These are phyloP conservation scores for Solanum pennellii DNA, from an alignment of 257 asterid genomes.

Conservation along the genomic window DNA sequence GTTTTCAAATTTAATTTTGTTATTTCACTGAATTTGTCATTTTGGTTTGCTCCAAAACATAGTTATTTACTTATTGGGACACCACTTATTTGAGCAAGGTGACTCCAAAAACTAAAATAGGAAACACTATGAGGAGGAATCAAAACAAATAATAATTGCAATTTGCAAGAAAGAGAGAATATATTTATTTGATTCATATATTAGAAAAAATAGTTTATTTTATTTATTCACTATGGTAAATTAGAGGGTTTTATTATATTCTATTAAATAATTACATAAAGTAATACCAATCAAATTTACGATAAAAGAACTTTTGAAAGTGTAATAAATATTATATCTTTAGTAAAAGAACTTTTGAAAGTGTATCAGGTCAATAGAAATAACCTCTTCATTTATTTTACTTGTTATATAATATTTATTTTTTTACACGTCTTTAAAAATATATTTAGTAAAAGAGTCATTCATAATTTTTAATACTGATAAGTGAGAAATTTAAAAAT, in stretches of 20 bases:
- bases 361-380: not conserved
- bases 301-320: too few species aligned
- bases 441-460: too few species aligned
- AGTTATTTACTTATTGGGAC: not conserved
- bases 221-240: too few species aligned
- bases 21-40: not conserved
- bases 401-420: too few species aligned
- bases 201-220: too few species aligned
- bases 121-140: not conserved
- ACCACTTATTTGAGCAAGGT: not conserved
- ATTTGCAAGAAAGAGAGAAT: not conserved
- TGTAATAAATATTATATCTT: too few species aligned
- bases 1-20: not conserved
- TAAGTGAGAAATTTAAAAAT: not conserved
- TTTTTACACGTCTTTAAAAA: too few species aligned
- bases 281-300: too few species aligned
- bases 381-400: too few species aligned
- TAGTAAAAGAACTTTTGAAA: too few species aligned
- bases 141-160: not conserved
- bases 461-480: not conserved
- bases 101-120: not conserved
- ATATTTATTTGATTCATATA: not conserved
- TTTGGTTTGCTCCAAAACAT: not conserved
- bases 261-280: too few species aligned
- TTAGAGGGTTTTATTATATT: not conserved